Evolutionary conservation across 805 yeast species (phyloP).

Genomic region (Pichia heedii): DNA sequence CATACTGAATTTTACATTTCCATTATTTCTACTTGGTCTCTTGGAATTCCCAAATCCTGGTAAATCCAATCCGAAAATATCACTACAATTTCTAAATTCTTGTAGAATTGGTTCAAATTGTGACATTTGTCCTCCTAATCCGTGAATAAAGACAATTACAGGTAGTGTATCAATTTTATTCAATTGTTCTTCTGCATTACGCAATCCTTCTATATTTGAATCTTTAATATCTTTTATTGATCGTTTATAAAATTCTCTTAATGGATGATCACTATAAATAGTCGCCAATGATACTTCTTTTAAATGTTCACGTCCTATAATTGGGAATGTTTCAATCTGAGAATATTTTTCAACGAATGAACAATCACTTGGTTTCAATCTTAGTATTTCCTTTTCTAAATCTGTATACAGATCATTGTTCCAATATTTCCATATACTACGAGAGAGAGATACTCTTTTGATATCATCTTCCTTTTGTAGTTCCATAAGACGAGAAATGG

Average conservation of each 20-base stretch:
- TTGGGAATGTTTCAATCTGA: slow-evolving; percentile 30
- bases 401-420: slow-evolving; percentile 18
- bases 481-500: slow-evolving; percentile 11
- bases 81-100: slow-evolving; percentile 51
- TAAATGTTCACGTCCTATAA: slow-evolving; percentile 16
- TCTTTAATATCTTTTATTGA: slow-evolving; percentile 10
- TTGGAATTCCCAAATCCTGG: slow-evolving; percentile 78
- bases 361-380: slow-evolving; percentile 45
- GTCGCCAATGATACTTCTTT: slow-evolving; percentile 32
- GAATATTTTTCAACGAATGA: slow-evolving; percentile 43
- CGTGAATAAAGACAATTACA: slow-evolving; percentile 64
- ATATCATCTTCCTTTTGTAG: slow-evolving; percentile 15
- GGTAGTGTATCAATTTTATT: slow-evolving; percentile 43
- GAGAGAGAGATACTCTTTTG: neutral
- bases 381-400: slow-evolving; percentile 35
- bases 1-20: slow-evolving; percentile 8
- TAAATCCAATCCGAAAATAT: slow-evolving; percentile 63
- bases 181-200: slow-evolving; percentile 17
- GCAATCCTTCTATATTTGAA: slow-evolving; percentile 11
- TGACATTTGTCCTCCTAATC: slow-evolving; percentile 82
- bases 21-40: slow-evolving; percentile 12
- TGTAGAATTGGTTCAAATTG: slow-evolving; percentile 74
- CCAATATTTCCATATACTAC: slow-evolving; percentile 10
- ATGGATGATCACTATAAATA: slow-evolving; percentile 44
- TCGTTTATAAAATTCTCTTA: slow-evolving; percentile 28